Base-by-base conservation (phyloP, 1,284 basidiomycete genomes). In the Fomitiporia mediterranea region DNA sequence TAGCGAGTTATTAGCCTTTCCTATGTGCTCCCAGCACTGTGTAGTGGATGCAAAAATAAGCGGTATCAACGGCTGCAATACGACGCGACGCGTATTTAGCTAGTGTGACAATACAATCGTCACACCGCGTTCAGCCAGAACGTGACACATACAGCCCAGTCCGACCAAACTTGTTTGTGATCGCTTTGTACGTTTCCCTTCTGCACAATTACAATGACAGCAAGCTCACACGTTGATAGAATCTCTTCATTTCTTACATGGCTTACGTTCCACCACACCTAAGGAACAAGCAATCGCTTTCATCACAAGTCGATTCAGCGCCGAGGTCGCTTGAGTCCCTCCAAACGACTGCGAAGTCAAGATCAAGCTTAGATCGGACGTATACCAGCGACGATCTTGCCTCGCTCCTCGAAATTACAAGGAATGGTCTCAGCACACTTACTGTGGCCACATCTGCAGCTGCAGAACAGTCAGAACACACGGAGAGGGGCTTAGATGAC, bases 221-320 rank as follows among this genome's bases (percentile, higher is more conserved):
- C n/a, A n/a, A n/a, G n/a, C n/a, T n/a, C n/a, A n/a, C n/a, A n/a
- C n/a, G 35, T 37, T 11, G 2, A 17, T n/a, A 37, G 3, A 3
- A 37, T 37, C 5, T 37, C 2, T 2, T 40, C 15, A 17, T 40
- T 40, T 34, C 7, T 34, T 5, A 5, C 30, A 57, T 57, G 55
- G 50, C 55, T n/a, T 57, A 57, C 19, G 50, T 57, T 15, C 55
- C 55, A 25, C 55, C 55, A 13, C 49, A 57, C 28, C 25, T 46
- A 8, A 35, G 43, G 39, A 55, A 55, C 34, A 47, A 25, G 19
- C 43, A 47, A 25, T 11, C 7, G 15, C 17, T 17, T 5, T 8
- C 3, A 7, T 46, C 42, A n/a, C 39, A 38, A 17, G 23, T 1
- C 11, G 50, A 17, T 27, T 3, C 32, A 4, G 27, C 8, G 3